Base-by-base conservation (phyloP, 1,139 yeast species). In the Yamadazyma siamensis region DNA sequence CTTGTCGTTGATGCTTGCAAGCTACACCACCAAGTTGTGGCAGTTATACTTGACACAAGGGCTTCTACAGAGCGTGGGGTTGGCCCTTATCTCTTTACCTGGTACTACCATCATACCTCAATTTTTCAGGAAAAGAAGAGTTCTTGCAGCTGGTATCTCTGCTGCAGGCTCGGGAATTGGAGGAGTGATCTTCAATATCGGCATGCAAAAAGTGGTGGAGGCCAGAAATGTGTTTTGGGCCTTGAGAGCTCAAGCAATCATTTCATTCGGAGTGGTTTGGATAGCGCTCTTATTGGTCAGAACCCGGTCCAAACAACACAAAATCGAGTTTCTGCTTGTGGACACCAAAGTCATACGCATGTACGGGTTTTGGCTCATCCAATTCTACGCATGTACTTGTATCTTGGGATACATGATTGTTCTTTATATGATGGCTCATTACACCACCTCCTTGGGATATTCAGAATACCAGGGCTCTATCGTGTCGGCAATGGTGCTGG, bases 141-240 rank as follows among this genome's bases (percentile, higher is more conserved):
- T 79, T 0, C 50, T 77, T 16, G 86, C 82, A 1, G 54, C 68
- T 9, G 81, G 84, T 3, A 41, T 80, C 2, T 71, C 75, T 0
- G 67, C 80, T 0, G 69, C 78, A 1, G 85, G 86, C 0, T 68
- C 82, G 2, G 78, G 83, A 6, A 53, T 70, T 5, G 88, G 86
- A 2, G 87, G 87, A 2, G 66, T 80, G 35, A 54, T 59, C 5
- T 73, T 57, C 38, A 61, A 56, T 33, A 45, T 62, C 34, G 65
- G 55, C n/a, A 59, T 61, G 65, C 63, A 61, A 36, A 49, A 46
- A 26, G 48, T 63, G 7, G 55, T 58, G n/a, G 47, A 59, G 26
- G 35, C 31, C 2, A 45, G 42, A 12, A 40, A 47, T 15, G 65
- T 59, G 4, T 43, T 41, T 31, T 62, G 69, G 68, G 69, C 67